Conservation (phyloP, 106 monocot species). For the Platanthera zijinensis region DNA sequence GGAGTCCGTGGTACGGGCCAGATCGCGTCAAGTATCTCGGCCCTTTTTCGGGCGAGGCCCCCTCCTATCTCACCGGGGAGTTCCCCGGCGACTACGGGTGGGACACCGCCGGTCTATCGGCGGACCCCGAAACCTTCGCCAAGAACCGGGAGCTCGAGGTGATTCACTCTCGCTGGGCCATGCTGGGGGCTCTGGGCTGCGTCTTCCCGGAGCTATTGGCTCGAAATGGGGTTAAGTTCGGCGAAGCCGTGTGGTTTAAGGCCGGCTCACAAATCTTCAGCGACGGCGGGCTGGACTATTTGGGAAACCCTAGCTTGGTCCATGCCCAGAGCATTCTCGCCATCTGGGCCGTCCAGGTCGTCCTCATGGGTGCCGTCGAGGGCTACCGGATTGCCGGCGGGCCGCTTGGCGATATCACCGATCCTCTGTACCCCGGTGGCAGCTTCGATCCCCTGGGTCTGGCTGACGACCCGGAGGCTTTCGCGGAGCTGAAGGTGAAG, state of each 20-base stretch:
- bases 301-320: slow-evolving; percentile 52
- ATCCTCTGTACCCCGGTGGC: slow-evolving; percentile 26
- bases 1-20: slow-evolving; percentile 17
- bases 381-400: slow-evolving; percentile 69
- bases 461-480: slow-evolving; percentile 37
- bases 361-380: slow-evolving; percentile 66
- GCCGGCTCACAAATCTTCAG: slow-evolving; percentile 40
- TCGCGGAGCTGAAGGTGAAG: slow-evolving; percentile 41
- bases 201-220: slow-evolving; percentile 34
- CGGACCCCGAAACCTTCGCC: slow-evolving; percentile 35
- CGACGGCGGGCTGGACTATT: slow-evolving; percentile 42
- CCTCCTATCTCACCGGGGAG: slow-evolving; percentile 15
- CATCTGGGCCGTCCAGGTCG: slow-evolving; percentile 59
- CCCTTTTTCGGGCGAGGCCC: slow-evolving; percentile 16
- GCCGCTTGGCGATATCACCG: slow-evolving; percentile 49
- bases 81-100: slow-evolving; percentile 20
- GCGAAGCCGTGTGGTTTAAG: slow-evolving; percentile 43
- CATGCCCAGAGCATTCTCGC: slow-evolving; percentile 76
- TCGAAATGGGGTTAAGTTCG: slow-evolving; percentile 40
- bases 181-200: slow-evolving; percentile 17
- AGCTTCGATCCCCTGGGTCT: slow-evolving; percentile 37
- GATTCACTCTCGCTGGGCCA: slow-evolving; percentile 17
- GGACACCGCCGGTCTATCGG: slow-evolving; percentile 16
- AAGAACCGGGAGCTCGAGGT: slow-evolving; percentile 25
- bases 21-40: slow-evolving; percentile 19